These are phyloP conservation scores for Thalassiosira livingstoniorum DNA, from an alignment of 352 stramenopile genomes.

Conservation along the genomic window DNA sequence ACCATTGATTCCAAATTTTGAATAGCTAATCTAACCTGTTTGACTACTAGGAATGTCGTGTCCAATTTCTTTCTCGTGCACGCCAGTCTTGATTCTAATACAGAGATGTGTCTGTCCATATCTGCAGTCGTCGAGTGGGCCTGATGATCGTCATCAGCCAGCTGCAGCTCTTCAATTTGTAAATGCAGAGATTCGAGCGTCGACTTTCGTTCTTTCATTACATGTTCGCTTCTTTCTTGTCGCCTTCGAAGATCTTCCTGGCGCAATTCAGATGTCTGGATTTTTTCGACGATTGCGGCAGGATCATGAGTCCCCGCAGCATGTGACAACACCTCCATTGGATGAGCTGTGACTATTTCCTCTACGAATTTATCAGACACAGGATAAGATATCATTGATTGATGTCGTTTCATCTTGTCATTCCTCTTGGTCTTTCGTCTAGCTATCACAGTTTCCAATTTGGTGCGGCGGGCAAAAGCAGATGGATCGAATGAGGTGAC, in stretches of 20 bases:
- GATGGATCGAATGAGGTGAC: slow-evolving; percentile 24
- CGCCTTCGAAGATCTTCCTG: slow-evolving; percentile 14
- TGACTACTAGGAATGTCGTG: slow-evolving; percentile 15
- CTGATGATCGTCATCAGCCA: slow-evolving; percentile 11
- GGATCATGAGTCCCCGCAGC: slow-evolving; percentile 26
- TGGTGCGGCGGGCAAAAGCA: slow-evolving; percentile 26
- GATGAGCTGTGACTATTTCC: slow-evolving; percentile 13
- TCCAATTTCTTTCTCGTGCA: slow-evolving; percentile 7
- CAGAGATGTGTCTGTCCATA: slow-evolving; percentile 5
- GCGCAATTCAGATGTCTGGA: slow-evolving; percentile 30
- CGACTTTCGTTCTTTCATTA: slow-evolving; percentile 29
- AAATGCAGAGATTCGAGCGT: slow-evolving; percentile 19
- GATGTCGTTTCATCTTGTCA: neutral
- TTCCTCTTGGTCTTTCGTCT: slow-evolving; percentile 16
- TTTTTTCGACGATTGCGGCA: slow-evolving; percentile 21
- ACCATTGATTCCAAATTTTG: slow-evolving; percentile 27
- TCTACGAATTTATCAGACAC: neutral
- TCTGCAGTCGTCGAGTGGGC: neutral
- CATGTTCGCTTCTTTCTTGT: slow-evolving; percentile 29
- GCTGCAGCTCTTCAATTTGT: slow-evolving; percentile 28
- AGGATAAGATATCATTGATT: neutral
- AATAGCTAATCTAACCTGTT: slow-evolving; percentile 21
- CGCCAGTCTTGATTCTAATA: slow-evolving; percentile 8
- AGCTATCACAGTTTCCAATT: slow-evolving; percentile 19
- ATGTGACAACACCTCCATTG: slow-evolving; percentile 37